phyloP scores from a whole-genome alignment of 345 rosid genomes.

The Euphorbia peplus region DNA sequence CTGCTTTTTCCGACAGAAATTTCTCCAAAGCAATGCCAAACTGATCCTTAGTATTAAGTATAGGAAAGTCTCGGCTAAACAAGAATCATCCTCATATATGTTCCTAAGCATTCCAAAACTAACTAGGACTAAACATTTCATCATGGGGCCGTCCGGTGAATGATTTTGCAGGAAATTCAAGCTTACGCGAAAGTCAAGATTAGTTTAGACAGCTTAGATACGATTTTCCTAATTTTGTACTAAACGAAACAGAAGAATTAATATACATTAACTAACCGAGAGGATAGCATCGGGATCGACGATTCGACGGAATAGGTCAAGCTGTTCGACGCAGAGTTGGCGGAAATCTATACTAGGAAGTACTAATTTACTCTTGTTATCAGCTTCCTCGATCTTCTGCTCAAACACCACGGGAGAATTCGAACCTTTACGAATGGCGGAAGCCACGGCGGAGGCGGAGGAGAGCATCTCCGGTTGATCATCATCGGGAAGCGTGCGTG shows the following conservation, averaged over 20 bases:
- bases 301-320: constrained; percentile 73
- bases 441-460: constrained; percentile 76
- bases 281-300: constrained; percentile 69
- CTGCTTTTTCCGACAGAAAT: no score
- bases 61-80: no score
- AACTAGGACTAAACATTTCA: no score
- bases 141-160: no score
- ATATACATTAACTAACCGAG: constrained; percentile 44
- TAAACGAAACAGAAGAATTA: not conserved
- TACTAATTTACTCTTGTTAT: constrained; percentile 50
- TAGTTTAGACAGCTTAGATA: constrained; percentile 1
- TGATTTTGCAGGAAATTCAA: no score
- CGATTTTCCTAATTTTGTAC: not conserved
- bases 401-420: constrained; percentile 70
- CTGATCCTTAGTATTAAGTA: no score
- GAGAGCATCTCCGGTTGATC: constrained; percentile 39
- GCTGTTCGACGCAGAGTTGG: constrained; percentile 70
- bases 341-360: constrained; percentile 82
- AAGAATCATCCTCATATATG: no score
- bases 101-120: no score
- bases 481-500: constrained; percentile 37
- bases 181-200: no score
- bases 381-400: constrained; percentile 57
- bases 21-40: no score
- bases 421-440: constrained; percentile 63